Percentiles rank a stretch among this genome's conserved stretches.
phyloP scores from a whole-genome alignment of 306 rosid species.

The Senna tora region DNA sequence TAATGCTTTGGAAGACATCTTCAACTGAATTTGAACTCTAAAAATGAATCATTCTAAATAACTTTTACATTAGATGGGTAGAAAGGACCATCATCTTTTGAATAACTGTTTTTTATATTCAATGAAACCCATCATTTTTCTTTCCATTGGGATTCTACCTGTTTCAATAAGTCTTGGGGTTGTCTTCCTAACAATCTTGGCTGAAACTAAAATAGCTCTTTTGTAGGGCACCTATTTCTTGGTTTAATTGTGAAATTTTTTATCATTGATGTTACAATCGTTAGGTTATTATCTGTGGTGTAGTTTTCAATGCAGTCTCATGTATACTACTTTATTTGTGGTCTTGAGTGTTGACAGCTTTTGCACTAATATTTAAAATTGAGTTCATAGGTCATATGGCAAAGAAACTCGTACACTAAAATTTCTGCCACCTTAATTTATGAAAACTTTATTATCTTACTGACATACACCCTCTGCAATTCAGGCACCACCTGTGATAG shows the following conservation, averaged over 20 bases:
- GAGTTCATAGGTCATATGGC: neutral
- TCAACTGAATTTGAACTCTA: constrained; percentile 5
- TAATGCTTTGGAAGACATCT: constrained; percentile 12
- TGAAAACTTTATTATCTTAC: neutral
- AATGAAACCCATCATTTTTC: neutral
- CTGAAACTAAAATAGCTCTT: neutral
- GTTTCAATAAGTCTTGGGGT: constrained; percentile 12
- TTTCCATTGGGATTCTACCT: constrained; percentile 19
- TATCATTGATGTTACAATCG: neutral
- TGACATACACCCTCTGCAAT: constrained; percentile 32
- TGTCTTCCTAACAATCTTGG: constrained; percentile 4
- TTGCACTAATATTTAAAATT: neutral
- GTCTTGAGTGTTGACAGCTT: neutral
- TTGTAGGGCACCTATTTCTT: constrained; percentile 5
- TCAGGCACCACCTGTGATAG: constrained; percentile 85
- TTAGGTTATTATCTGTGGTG: constrained; percentile 1
- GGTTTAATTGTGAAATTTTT: constrained; percentile 14
- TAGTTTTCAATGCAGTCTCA: neutral
- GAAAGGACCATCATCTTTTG: neutral
- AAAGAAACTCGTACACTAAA: too few relatives aligned
- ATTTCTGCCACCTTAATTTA: too few relatives aligned
- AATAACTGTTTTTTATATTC: neutral
- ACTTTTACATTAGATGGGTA: neutral
- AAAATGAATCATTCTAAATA: constrained; percentile 12
- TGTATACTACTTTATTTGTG: neutral